A percentile compares a stretch with the other conserved stretches of the same genome.
Conservation (phyloP, 495 filamentous ascomycete species). For the Cairneyella variabilis region DNA sequence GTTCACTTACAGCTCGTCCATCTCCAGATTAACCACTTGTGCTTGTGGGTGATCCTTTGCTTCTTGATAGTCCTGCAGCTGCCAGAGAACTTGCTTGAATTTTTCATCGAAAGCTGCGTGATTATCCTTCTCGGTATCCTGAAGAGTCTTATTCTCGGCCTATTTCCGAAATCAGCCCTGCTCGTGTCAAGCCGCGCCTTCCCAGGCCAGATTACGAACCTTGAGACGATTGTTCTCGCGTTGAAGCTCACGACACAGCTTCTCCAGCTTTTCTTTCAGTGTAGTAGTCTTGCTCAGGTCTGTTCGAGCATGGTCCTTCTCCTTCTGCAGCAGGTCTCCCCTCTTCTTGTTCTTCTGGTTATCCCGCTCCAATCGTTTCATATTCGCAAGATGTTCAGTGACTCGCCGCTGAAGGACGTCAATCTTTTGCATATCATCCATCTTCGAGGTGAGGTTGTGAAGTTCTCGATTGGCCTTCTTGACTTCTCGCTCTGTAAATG, state of each 20-base stretch:
- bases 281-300: constrained; percentile 83
- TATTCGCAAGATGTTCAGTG: constrained; percentile 83
- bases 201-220: constrained; percentile 44
- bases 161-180: constrained; percentile 34
- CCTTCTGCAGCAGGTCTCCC: constrained; percentile 91
- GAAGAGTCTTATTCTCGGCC: constrained; percentile 87
- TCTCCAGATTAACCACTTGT: constrained; percentile 71
- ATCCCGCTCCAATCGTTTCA: constrained; percentile 92
- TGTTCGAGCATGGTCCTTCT: constrained; percentile 82
- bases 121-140: constrained; percentile 76
- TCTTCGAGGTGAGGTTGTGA: constrained; percentile 71
- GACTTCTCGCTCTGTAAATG: constrained; percentile 56
- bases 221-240: constrained; percentile 97
- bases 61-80: constrained; percentile 76
- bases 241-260: constrained; percentile 85
- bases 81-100: constrained; percentile 66
- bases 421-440: constrained; percentile 69
- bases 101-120: constrained; percentile 81
- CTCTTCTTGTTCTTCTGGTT: constrained; percentile 94
- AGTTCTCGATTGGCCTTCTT: constrained; percentile 92
- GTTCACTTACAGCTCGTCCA: constrained; percentile 79
- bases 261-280: constrained; percentile 92
- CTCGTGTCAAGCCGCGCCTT: neutral
- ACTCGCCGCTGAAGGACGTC: constrained; percentile 88
- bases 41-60: constrained; percentile 73